A percentile compares a stretch with the other conserved stretches of the same genome.
These are phyloP conservation scores for Tetraselmis chui DNA, from an alignment of 139 green algal species.

Conservation along the genomic window DNA sequence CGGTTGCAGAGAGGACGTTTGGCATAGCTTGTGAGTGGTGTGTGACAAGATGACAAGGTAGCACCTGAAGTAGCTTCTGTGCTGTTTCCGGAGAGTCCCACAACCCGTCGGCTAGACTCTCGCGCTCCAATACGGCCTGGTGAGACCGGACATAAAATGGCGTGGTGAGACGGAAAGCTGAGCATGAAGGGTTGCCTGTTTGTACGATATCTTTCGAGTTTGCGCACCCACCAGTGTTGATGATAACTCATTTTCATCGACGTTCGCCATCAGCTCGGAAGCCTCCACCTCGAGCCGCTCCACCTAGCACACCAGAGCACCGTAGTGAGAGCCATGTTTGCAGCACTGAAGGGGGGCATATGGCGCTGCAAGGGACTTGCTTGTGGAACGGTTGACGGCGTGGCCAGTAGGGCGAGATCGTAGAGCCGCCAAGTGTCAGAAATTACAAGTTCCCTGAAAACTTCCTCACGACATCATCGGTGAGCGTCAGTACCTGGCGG, in stretches of 20 bases:
- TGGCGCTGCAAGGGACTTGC: no score
- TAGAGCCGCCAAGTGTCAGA: no score
- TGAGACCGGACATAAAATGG: constrained; percentile 17
- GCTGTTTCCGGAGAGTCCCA: constrained; percentile 62
- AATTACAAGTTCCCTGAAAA: no score
- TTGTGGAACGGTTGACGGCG: no score
- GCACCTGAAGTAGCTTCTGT: constrained; percentile 38
- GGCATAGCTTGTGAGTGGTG: not conserved
- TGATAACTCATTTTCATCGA: not conserved
- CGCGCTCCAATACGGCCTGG: constrained; percentile 41
- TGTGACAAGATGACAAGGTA: constrained; percentile 6
- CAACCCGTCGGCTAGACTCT: constrained; percentile 29
- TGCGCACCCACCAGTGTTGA: not conserved
- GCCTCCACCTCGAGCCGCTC: not conserved
- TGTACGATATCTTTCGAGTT: not conserved
- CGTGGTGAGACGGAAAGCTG: not conserved
- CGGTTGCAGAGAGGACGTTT: no score
- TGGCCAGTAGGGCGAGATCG: no score
- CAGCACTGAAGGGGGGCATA: no score
- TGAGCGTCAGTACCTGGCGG: no score
- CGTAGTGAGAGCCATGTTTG: no score
- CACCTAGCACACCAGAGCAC: not conserved
- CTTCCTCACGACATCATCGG: no score
- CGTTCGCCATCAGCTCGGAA: not conserved
- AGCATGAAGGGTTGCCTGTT: not conserved